Conservation (phyloP, 1,139 yeast species). For the Hanseniaspora uvarum region DNA sequence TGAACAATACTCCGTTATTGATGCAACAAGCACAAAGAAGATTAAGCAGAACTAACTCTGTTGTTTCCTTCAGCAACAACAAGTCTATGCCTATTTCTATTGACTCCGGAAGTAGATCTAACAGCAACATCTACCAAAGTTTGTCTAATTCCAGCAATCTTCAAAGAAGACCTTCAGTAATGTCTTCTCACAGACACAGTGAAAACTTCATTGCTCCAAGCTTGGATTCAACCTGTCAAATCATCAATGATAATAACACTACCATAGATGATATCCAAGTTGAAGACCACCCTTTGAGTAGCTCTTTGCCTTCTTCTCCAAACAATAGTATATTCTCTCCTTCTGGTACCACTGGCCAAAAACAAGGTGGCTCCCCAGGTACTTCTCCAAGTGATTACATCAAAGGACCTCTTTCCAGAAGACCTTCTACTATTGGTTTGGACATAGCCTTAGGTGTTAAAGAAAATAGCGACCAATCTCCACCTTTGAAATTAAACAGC, state of each 20-base stretch:
- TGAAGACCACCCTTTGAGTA: conserved; percentile 23
- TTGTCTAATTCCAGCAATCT: conserved; percentile 1
- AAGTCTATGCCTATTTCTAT: conserved; percentile 16
- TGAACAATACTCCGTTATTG: conserved; percentile 4
- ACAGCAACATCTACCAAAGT: conserved; percentile 7
- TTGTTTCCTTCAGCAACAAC: conserved; percentile 9
- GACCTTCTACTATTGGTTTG: conserved; percentile 50
- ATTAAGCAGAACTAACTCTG: conserved; percentile 16
- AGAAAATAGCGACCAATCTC: conserved; percentile 2
- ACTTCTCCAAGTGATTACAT: conserved; percentile 1
- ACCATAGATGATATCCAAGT: conserved; percentile 61
- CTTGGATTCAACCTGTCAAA: conserved; percentile 63
- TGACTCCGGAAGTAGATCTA: conserved; percentile 5
- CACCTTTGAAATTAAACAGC: conserved; percentile 19
- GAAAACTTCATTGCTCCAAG: conserved; percentile 78
- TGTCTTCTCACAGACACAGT: conserved; percentile 41
- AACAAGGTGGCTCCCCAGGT: neutral
- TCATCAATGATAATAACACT: conserved; percentile 46
- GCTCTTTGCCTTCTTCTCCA: conserved; percentile 10
- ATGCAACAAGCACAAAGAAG: conserved; percentile 14
- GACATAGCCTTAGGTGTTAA: conserved; percentile 42
- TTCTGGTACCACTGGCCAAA: neutral
- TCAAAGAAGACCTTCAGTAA: conserved; percentile 21
- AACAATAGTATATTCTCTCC: conserved; percentile 4
- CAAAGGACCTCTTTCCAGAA: conserved; percentile 42